These are phyloP conservation scores for Botrytis porri DNA, from an alignment of 2,329 filamentous ascomycete genomes.

Conservation along the genomic window DNA sequence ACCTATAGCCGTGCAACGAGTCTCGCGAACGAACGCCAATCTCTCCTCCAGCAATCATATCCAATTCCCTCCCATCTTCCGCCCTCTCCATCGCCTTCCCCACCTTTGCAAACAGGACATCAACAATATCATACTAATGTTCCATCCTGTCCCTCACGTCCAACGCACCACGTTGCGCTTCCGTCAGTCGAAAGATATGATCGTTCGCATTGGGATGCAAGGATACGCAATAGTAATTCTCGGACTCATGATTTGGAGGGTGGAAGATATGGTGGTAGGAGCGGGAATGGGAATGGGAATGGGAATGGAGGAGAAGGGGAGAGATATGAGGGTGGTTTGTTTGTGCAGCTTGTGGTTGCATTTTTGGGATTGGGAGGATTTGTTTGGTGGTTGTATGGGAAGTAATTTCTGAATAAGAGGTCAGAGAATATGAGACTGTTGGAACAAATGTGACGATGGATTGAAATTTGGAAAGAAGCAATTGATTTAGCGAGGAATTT, in stretches of 20 bases:
- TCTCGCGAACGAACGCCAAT: neutral
- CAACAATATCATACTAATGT: neutral
- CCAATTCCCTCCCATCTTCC: neutral
- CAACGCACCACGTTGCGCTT: neutral
- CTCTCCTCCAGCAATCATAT: neutral
- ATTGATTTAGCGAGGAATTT: neutral
- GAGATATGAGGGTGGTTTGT: neutral
- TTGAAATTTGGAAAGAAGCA: neutral
- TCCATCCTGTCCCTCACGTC: neutral
- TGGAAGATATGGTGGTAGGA: neutral
- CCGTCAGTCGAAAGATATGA: neutral
- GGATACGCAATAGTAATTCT: neutral
- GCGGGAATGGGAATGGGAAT: neutral
- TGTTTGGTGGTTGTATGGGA: conserved; percentile 1
- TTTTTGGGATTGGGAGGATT: neutral
- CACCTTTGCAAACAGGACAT: neutral
- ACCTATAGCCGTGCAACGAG: neutral
- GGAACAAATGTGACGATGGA: too few species aligned
- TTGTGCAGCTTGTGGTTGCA: neutral
- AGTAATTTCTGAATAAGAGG: neutral
- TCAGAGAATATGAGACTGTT: too few species aligned
- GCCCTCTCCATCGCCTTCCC: neutral
- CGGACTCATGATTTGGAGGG: neutral
- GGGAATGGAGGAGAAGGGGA: neutral
- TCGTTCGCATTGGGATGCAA: conserved; percentile 8